These are phyloP conservation scores for Arxiozyma bovina DNA, from an alignment of 1,139 yeast genomes.

Conservation along the genomic window DNA sequence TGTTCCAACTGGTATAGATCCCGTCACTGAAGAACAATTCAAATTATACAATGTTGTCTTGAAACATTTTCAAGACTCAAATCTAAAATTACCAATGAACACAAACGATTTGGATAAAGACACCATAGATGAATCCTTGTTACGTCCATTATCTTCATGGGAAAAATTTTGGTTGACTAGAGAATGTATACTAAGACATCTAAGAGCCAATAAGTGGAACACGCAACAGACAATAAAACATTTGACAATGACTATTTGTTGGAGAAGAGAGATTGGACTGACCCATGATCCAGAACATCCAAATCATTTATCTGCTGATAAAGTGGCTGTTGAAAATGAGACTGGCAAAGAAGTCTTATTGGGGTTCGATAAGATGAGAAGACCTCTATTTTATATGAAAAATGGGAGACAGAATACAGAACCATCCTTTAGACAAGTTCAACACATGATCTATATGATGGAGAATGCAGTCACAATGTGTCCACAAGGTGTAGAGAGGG, in stretches of 20 bases:
- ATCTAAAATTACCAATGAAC: slow-evolving; percentile 23
- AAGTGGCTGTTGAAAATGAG: slow-evolving; percentile 61
- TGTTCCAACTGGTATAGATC: slow-evolving; percentile 12
- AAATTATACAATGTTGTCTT: slow-evolving; percentile 49
- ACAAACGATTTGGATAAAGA: slow-evolving; percentile 34
- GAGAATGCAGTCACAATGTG: slow-evolving; percentile 80
- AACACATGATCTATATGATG: slow-evolving; percentile 81
- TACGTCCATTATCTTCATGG: slow-evolving; percentile 38
- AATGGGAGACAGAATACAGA: slow-evolving; percentile 92
- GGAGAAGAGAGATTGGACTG: slow-evolving; percentile 90
- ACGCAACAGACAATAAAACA: slow-evolving; percentile 59
- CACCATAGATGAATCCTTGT: slow-evolving; percentile 14
- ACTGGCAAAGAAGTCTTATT: slow-evolving; percentile 83
- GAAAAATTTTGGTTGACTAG: slow-evolving; percentile 84
- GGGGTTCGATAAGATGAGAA: slow-evolving; percentile 75
- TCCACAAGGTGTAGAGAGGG: slow-evolving; percentile 92
- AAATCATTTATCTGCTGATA: slow-evolving; percentile 45
- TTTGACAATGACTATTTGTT: slow-evolving; percentile 62
- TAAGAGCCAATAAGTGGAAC: slow-evolving; percentile 87
- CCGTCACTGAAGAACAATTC: slow-evolving; percentile 46
- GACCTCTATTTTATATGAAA: slow-evolving; percentile 81
- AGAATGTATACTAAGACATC: slow-evolving; percentile 78
- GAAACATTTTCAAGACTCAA: slow-evolving; percentile 46
- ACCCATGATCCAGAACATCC: slow-evolving; percentile 39
- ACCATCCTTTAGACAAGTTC: slow-evolving; percentile 77